Evolutionary conservation across 257 asterid genomes (phyloP), one percentile per base, ranked within the genome.

Genomic region (Coffea canephora): DNA sequence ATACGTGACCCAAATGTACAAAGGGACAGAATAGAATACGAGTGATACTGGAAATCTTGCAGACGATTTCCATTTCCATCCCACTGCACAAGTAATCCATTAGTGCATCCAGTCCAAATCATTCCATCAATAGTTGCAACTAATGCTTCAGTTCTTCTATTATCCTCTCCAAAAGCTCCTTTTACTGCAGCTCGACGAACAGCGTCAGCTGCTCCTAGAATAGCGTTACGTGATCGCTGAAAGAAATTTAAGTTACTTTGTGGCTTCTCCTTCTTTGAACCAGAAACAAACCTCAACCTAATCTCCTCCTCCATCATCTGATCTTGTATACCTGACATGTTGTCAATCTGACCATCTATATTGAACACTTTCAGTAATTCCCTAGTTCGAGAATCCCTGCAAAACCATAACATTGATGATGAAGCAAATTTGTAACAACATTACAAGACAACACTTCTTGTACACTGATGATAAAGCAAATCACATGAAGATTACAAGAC

Each of bases 171-270:
- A 80, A 84, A 91, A 73, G 93, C 84, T 86, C 98, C 98, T 83
- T 91, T 92, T 5, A 59, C 90, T 3, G 99, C 95, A 81, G 89
- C 99, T 83, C 99, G 87, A 57, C 94, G 99, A 74, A 96, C 98
- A 81, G 97, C 98, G 83, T 96, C 99, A 83, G 99, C 99, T 68
- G 99, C 99, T 83, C 99, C 99, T 71, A 92, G 52, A 76, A 96
- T 91, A 84, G 91, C 99, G 82, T 94, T 94, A 77, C 99, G 93
- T 18, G 99, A 96, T 34, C 99, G 98, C 87, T 96, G 99, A 78
- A 96, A 96, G 86, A 96, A 94, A 88, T 85, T 89, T 65, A 87
- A 79, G 27, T 98, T 84, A 79, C 85, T 88, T 77, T 88, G 98
- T 54, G 88, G 49, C 81, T 93, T 95, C 78, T 95, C 97, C 88